A percentile compares a stretch with the other conserved stretches of the same genome.
phyloP scores from a whole-genome alignment of 2,329 filamentous ascomycete species.

The Myriosclerotinia curreyana region DNA sequence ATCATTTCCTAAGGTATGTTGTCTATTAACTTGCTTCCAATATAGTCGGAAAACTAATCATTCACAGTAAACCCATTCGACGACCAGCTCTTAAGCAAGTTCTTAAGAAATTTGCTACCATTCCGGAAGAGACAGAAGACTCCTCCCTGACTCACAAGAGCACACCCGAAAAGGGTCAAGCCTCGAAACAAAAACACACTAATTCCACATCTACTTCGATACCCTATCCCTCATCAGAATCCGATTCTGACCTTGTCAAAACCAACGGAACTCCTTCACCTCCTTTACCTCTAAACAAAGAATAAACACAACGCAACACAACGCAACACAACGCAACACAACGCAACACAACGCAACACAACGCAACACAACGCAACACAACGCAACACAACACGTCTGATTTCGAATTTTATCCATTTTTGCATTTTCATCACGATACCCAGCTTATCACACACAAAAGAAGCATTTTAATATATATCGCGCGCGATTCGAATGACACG shows the following conservation, averaged over 20 bases:
- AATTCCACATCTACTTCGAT: neutral
- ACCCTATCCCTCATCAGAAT: neutral
- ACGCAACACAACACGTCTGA: neutral
- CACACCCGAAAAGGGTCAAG: constrained; percentile 10
- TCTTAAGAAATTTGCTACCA: constrained; percentile 78
- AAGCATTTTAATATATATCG: constrained; percentile 21
- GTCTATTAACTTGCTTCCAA: neutral
- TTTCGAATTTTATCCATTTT: neutral
- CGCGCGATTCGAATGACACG: constrained; percentile 9
- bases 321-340: neutral
- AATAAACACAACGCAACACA: neutral
- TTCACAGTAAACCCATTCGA: constrained; percentile 63
- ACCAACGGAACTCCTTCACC: constrained; percentile 6
- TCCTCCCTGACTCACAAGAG: constrained; percentile 42
- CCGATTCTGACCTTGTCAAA: neutral
- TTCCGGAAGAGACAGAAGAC: constrained; percentile 60
- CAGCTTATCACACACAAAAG: constrained; percentile 19
- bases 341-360: neutral
- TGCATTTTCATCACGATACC: constrained; percentile 18
- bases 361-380: neutral
- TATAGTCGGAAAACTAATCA: constrained; percentile 22
- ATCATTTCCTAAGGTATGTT: constrained; percentile 66
- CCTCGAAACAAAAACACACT: constrained; percentile 2
- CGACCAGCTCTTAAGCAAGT: constrained; percentile 84
- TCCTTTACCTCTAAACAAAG: constrained; percentile 2